Base-by-base conservation (phyloP, 805 yeast genomes). In the Hyphopichia homilentoma region DNA sequence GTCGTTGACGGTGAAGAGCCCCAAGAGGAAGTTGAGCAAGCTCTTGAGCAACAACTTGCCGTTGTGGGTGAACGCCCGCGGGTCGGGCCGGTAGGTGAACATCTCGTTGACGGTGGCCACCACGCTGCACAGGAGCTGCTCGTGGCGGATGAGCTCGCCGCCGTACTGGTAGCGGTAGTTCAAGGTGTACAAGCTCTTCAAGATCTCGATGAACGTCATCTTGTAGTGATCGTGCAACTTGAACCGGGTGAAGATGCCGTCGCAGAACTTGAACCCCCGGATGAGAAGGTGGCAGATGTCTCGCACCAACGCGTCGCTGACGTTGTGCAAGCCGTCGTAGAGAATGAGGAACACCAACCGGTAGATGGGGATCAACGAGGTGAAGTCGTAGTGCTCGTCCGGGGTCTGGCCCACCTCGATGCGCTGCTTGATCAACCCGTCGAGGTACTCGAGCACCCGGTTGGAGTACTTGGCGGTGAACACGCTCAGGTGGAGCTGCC, bases 101-200 rank as follows among this genome's bases (percentile, higher is more conserved):
- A 16, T 15, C 14, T 29, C 19, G n/a, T 21, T 20, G 5, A 26
- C 14, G 11, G 22, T 26, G n/a, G 24, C 17, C 24, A 26, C 19
- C 21, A 27, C 33, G 21, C 17, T 25, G 8, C 12, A 12, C 6
- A 22, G 21, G 9, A 33, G 27, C 5, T 32, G 19, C 8, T 26
- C 24, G 12, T 19, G 16, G 21, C 20, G 13, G 20, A 36, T 18
- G 4, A 20, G 18, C 7, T 29, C 22, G 9, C 23, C 30, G 16
- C 20, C 17, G 23, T 25, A 26, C 13, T 17, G 35, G 25, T 41
- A 44, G 29, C 50, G 50, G 32, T 54, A 57, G 29, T 48, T 45
- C 26, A 55, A 36, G 21, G 57, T 47, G 29, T 48, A 52, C 15
- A 53, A 35, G 12, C 55, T 45, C 34, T 56, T 56, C 30, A 53